Evolutionary conservation across 1,284 basidiomycete genomes (phyloP).

Genomic region (Austroboletus novae-zelandiae): DNA sequence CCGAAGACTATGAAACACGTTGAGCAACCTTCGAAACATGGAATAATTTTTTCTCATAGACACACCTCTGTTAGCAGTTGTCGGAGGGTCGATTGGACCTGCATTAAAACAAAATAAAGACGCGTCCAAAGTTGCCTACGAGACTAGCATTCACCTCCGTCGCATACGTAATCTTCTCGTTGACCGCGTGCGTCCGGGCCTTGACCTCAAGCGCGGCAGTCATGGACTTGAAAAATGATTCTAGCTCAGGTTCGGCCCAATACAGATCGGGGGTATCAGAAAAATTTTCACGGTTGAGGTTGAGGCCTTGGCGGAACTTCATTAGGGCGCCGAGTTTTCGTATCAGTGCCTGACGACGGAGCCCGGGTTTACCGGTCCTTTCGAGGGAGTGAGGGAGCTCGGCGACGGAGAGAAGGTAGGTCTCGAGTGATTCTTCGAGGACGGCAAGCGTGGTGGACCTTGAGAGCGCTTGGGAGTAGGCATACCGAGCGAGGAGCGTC

Average conservation of each 20-base stretch:
- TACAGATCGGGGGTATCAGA: conserved; percentile 89
- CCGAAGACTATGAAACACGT: conserved; percentile 59
- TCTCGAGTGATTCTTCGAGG: conserved; percentile 78
- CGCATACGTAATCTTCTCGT: conserved; percentile 92
- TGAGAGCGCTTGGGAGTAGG: conserved; percentile 86
- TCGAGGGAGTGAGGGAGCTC: conserved; percentile 72
- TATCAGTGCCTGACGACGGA: conserved; percentile 76
- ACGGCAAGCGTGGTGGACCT: conserved; percentile 83
- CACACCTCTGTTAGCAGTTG: conserved; percentile 76
- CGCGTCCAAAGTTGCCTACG: not conserved
- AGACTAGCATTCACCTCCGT: conserved; percentile 56
- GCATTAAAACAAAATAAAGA: conserved; percentile 5
- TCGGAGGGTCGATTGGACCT: conserved; percentile 71
- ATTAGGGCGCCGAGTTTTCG: conserved; percentile 87
- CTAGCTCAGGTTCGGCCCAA: conserved; percentile 87
- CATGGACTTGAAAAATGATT: conserved; percentile 84
- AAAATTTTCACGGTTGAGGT: conserved; percentile 85
- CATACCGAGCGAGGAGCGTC: conserved; percentile 80
- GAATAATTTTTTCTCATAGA: not conserved
- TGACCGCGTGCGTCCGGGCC: conserved; percentile 74
- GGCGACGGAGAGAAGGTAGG: conserved; percentile 79
- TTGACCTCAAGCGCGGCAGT: conserved; percentile 82
- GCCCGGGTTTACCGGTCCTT: conserved; percentile 76
- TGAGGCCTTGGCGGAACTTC: conserved; percentile 85
- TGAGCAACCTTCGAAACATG: not conserved